phyloP scores from a whole-genome alignment of 106 monocot genomes.

The Hemerocallis citrina region DNA sequence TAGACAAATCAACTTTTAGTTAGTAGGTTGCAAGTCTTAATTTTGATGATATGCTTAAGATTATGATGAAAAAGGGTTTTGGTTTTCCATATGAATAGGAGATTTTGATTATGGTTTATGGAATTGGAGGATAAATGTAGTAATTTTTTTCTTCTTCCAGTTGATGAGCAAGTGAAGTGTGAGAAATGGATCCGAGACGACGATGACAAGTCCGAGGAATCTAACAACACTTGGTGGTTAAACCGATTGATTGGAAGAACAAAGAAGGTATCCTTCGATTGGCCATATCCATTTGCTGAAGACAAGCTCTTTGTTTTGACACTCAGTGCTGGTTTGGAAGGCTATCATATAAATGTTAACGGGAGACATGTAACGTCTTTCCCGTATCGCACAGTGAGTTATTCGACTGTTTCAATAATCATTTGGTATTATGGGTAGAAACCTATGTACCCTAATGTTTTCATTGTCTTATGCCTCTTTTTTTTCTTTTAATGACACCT shows the following conservation, averaged over 20 bases:
- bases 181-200: conserved; percentile 97
- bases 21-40: conserved; percentile 2
- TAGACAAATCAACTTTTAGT: conserved; percentile 2
- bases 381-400: conserved; percentile 83
- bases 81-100: background rate
- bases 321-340: conserved; percentile 86
- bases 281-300: conserved; percentile 95
- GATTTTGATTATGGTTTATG: too few species aligned
- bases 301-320: conserved; percentile 85
- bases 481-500: conserved; percentile 1
- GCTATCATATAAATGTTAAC: conserved; percentile 91
- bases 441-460: too few species aligned
- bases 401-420: too few species aligned
- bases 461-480: too few species aligned
- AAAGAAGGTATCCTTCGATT: conserved; percentile 78
- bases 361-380: conserved; percentile 94
- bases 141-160: conserved; percentile 20
- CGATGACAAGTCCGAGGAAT: conserved; percentile 53
- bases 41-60: conserved; percentile 3
- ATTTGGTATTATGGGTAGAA: background rate
- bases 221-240: conserved; percentile 82
- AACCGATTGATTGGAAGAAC: conserved; percentile 85
- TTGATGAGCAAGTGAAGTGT: conserved; percentile 78
- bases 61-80: too few species aligned
- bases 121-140: too few species aligned